A percentile compares a stretch with the other conserved stretches of the same genome.
Evolutionary conservation across 495 filamentous ascomycete species (phyloP).

Genomic region (Penicillium taxi): DNA sequence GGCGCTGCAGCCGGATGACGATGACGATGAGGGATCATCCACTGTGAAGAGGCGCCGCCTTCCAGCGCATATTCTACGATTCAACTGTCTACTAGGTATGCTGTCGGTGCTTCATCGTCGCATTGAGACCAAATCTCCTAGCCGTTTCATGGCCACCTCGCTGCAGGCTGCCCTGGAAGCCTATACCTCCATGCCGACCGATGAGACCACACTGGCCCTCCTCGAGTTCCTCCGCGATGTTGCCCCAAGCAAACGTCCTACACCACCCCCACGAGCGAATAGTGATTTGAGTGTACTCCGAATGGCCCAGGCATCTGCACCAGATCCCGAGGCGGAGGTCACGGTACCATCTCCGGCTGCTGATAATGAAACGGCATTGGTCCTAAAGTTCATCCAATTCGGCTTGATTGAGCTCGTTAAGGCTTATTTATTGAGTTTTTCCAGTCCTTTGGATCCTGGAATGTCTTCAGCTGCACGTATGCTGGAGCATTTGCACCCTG

Average conservation of each 20-base stretch:
- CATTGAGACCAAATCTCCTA: constrained; percentile 85
- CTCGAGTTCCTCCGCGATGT: constrained; percentile 69
- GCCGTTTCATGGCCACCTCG: constrained; percentile 85
- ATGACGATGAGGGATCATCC: constrained; percentile 39
- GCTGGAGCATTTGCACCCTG: constrained; percentile 61
- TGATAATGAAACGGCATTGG: constrained; percentile 51
- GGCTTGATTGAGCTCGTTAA: constrained; percentile 82
- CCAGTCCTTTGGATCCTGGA: constrained; percentile 52
- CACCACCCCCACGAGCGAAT: constrained; percentile 61
- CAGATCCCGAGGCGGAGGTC: constrained; percentile 72
- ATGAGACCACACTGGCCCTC: constrained; percentile 63
- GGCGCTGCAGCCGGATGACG: constrained; percentile 46
- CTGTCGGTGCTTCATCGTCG: constrained; percentile 78
- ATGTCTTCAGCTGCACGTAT: constrained; percentile 70
- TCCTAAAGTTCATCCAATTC: constrained; percentile 67
- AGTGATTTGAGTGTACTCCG: constrained; percentile 40
- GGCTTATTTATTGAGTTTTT: constrained; percentile 56
- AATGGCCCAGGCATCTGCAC: constrained; percentile 44
- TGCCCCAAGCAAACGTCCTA: constrained; percentile 63
- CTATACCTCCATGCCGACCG: constrained; percentile 49
- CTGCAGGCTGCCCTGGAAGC: constrained; percentile 66
- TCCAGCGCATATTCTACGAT: constrained; percentile 43
- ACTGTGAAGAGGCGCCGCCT: constrained; percentile 10
- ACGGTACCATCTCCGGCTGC: constrained; percentile 41
- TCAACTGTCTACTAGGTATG: constrained; percentile 70